These are phyloP conservation scores for Lenwebbia sp. DNA, from an alignment of 345 rosid species.

Conservation along the genomic window DNA sequence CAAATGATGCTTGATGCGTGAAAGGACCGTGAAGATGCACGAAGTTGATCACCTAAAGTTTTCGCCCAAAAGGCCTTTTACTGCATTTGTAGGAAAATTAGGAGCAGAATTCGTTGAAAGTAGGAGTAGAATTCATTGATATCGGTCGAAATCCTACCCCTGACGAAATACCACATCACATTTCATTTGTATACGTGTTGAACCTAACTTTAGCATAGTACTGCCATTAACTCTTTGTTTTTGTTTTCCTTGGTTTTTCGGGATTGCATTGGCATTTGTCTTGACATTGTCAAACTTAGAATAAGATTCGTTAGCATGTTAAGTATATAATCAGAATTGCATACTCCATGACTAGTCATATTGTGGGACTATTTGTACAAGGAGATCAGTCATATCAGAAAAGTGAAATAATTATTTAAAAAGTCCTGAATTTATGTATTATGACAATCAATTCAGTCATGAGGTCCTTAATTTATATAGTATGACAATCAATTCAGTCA, in stretches of 20 bases:
- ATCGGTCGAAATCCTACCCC: not conserved
- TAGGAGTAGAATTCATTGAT: too few species aligned
- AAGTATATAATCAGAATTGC: not conserved
- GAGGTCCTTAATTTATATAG: too few species aligned
- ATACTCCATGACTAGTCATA: not conserved
- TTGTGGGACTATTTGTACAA: not conserved
- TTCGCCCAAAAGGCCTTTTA: not conserved
- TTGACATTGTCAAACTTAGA: not conserved
- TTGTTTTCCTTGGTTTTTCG: not conserved
- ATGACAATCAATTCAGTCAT: not conserved
- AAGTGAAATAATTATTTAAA: not conserved
- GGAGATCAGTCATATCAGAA: not conserved
- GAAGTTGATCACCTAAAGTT: not conserved
- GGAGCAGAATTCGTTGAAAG: not conserved
- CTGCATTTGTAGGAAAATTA: not conserved
- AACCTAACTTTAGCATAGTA: not conserved
- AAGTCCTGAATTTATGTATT: not conserved
- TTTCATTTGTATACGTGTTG: not conserved
- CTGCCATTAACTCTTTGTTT: not conserved
- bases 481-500: not conserved
- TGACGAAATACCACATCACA: not conserved
- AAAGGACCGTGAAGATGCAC: not conserved
- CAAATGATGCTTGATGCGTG: not conserved
- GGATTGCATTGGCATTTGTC: not conserved
- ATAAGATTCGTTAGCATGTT: not conserved